Conservation (phyloP, 2,329 filamentous ascomycete species). For the Xylaria sp. region DNA sequence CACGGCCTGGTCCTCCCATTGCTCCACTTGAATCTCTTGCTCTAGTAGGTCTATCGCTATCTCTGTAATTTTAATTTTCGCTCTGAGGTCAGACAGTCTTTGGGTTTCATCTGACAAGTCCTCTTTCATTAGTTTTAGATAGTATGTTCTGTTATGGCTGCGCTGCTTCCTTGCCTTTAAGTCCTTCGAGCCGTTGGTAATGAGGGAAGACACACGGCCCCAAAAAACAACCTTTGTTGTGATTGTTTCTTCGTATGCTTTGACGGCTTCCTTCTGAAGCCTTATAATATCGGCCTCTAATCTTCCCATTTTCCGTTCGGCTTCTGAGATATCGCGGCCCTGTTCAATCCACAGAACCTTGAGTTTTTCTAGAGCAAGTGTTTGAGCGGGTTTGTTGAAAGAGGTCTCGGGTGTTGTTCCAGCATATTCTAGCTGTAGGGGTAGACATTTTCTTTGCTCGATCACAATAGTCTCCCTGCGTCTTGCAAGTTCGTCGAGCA, state of each 20-base stretch:
- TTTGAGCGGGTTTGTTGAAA: not conserved
- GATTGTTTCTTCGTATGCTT: not conserved
- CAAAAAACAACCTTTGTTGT: not conserved
- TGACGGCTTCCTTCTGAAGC: slow-evolving; percentile 1
- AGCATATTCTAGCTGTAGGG: not conserved
- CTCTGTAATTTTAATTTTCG: not conserved
- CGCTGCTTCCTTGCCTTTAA: not conserved
- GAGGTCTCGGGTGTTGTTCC: not conserved
- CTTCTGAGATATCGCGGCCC: not conserved
- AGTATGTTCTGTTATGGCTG: not conserved
- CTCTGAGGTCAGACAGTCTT: not conserved
- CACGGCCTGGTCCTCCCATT: not conserved
- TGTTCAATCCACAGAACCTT: not conserved
- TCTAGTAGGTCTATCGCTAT: not conserved
- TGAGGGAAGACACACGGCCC: not conserved
- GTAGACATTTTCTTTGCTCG: not conserved
- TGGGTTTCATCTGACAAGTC: not conserved
- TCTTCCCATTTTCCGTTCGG: not conserved
- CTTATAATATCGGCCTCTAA: not conserved
- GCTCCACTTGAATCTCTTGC: not conserved
- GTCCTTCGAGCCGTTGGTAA: not conserved
- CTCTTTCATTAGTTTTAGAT: not conserved
- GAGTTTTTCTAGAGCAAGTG: not conserved
- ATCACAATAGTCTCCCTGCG: not conserved
- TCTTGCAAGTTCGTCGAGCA: slow-evolving; percentile 7